These are phyloP conservation scores for Limnanthes douglasii DNA, from an alignment of 345 rosid species.

Conservation along the genomic window DNA sequence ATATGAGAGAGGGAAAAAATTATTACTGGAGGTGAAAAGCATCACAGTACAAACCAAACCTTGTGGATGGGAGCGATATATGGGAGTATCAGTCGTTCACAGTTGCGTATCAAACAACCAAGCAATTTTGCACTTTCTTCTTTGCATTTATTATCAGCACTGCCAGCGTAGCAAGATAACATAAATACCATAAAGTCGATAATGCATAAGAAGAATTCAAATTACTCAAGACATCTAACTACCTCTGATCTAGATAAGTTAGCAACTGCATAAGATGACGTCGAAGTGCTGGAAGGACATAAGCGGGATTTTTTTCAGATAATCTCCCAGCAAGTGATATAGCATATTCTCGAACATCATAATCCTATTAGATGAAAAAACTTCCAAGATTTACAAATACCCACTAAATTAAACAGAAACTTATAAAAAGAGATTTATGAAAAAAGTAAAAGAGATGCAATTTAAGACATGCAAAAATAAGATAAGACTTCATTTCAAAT, in stretches of 20 bases:
- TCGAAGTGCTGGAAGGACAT: slow-evolving; percentile 99
- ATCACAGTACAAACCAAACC: slow-evolving; percentile 30
- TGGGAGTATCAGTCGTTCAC: slow-evolving; percentile 84
- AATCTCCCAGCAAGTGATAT: slow-evolving; percentile 92
- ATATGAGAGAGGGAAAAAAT: slow-evolving; percentile 3
- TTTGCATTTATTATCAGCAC: slow-evolving; percentile 93
- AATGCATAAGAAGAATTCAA: slow-evolving; percentile 5
- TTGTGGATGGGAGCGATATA: slow-evolving; percentile 93
- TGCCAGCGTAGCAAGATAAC: slow-evolving; percentile 48
- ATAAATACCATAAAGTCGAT: slow-evolving; percentile 18
- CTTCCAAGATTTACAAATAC: slow-evolving; percentile 5
- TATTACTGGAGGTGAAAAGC: slow-evolving; percentile 7
- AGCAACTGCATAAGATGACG: slow-evolving; percentile 95
- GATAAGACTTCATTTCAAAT: too few relatives aligned
- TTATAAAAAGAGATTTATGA: too few relatives aligned
- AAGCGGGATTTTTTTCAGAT: slow-evolving; percentile 97
- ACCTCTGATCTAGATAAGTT: slow-evolving; percentile 95
- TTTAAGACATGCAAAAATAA: too few relatives aligned
- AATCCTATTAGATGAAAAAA: slow-evolving; percentile 45
- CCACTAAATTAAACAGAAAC: too few relatives aligned
- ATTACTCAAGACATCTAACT: slow-evolving; percentile 9
- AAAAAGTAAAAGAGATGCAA: too few relatives aligned
- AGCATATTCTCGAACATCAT: slow-evolving; percentile 87
- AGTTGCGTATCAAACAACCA: slow-evolving; percentile 93
- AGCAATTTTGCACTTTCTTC: slow-evolving; percentile 98